Percentiles rank a stretch among this genome's conserved stretches.
Conservation (phyloP, 1,284 basidiomycete species). For the Filobasidium uniguttulatum region DNA sequence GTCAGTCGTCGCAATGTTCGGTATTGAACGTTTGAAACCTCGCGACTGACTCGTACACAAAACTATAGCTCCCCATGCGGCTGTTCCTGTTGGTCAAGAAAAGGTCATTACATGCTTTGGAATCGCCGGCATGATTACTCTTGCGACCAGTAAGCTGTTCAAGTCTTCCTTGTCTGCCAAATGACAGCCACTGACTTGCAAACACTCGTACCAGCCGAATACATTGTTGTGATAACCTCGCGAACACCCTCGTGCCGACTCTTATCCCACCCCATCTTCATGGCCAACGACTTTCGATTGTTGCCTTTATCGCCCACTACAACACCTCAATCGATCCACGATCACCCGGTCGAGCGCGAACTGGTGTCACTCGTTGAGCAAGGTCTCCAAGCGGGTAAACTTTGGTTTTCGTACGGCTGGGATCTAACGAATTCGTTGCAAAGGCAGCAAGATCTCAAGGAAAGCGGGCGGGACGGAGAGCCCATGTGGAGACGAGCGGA, state of each 20-base stretch:
- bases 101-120: conserved; percentile 51
- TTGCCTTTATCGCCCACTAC: conserved; percentile 62
- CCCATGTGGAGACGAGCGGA: conserved; percentile 50
- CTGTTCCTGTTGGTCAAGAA: conserved; percentile 35
- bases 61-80: conserved; percentile 14
- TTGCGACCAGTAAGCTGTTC: conserved; percentile 61
- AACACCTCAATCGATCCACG: conserved; percentile 45
- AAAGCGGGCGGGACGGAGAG: background rate
- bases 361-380: conserved; percentile 72
- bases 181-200: too few relatives aligned
- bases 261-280: conserved; percentile 73
- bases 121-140: conserved; percentile 68
- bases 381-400: conserved; percentile 64
- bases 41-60: too few relatives aligned
- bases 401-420: conserved; percentile 84
- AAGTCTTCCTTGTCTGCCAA: background rate
- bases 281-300: conserved; percentile 81
- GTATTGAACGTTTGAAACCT: background rate
- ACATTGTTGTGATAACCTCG: conserved; percentile 76
- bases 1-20: conserved; percentile 25
- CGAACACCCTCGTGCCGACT: conserved; percentile 66
- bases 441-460: conserved; percentile 43
- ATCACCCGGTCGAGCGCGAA: conserved; percentile 74
- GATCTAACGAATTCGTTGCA: conserved; percentile 83
- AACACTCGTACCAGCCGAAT: conserved; percentile 54